Percentiles rank a stretch among this genome's conserved stretches.
Evolutionary conservation across 148 eudicot genomes (phyloP).

Genomic region (Spergularia marina): DNA sequence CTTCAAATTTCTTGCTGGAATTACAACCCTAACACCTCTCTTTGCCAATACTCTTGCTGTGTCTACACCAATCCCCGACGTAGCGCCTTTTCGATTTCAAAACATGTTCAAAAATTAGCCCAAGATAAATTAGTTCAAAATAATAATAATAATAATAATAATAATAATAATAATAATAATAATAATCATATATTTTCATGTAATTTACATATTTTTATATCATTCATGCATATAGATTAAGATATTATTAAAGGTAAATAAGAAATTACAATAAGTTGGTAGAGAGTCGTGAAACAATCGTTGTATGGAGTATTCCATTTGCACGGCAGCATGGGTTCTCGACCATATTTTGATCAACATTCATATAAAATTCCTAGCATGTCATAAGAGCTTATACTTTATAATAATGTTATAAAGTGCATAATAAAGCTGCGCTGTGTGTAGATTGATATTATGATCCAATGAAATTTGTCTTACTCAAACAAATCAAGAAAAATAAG

Average conservation of each 20-base stretch:
- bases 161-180: background rate
- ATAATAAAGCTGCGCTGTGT: constrained; percentile 25
- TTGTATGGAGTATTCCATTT: no score
- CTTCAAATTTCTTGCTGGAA: constrained; percentile 74
- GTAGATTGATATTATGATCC: constrained; percentile 25
- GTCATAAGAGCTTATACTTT: constrained; percentile 9
- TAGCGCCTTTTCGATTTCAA: constrained; percentile 50
- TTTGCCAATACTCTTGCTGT: constrained; percentile 87
- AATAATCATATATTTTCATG: background rate
- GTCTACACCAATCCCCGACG: constrained; percentile 86
- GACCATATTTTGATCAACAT: no score
- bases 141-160: background rate
- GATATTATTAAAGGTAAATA: no score
- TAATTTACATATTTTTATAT: background rate
- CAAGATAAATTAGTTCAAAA: no score
- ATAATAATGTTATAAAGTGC: constrained; percentile 1
- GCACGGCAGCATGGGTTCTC: no score
- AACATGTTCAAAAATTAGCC: background rate
- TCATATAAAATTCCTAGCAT: no score
- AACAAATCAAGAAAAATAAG: constrained; percentile 4
- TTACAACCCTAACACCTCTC: constrained; percentile 68
- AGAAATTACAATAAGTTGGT: no score
- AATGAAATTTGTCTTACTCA: constrained; percentile 19
- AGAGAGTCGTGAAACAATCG: no score
- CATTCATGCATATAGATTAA: no score